Evolutionary conservation across 805 yeast genomes (phyloP).

Genomic region (Monosporozyma solicola): DNA sequence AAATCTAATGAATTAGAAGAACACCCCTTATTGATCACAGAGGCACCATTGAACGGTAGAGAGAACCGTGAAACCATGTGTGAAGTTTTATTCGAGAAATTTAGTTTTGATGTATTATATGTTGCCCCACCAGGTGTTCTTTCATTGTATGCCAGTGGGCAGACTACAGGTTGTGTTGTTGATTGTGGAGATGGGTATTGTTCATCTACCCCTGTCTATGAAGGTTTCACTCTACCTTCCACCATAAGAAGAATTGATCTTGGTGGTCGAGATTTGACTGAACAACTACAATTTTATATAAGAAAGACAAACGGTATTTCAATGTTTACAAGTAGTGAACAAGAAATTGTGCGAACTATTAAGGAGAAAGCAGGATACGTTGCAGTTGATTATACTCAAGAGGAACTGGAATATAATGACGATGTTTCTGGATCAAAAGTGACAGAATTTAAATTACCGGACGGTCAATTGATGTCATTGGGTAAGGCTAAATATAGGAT

Average conservation of each 20-base stretch:
- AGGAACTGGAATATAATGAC: constrained; percentile 40
- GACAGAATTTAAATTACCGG: constrained; percentile 59
- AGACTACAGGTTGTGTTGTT: constrained; percentile 82
- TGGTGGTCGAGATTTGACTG: constrained; percentile 83
- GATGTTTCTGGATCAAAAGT: constrained; percentile 5
- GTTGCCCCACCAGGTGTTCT: constrained; percentile 90
- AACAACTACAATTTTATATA: constrained; percentile 57
- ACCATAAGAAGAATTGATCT: constrained; percentile 67
- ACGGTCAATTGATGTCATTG: constrained; percentile 60
- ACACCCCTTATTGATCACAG: constrained; percentile 82
- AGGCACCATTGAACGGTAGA: constrained; percentile 79
- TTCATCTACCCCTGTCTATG: constrained; percentile 80
- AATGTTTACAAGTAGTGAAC: constrained; percentile 64
- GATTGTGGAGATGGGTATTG: constrained; percentile 94
- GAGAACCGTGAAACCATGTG: constrained; percentile 87
- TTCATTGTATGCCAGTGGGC: constrained; percentile 77
- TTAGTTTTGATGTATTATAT: constrained; percentile 84
- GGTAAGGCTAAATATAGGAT: constrained; percentile 66
- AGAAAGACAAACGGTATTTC: constrained; percentile 57
- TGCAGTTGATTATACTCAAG: constrained; percentile 45
- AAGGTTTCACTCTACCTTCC: constrained; percentile 73
- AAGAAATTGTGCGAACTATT: constrained; percentile 67
- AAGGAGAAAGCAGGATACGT: constrained; percentile 71
- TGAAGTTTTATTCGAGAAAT: constrained; percentile 85
- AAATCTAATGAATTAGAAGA: constrained; percentile 42